Percentiles rank a stretch among this genome's conserved stretches.
phyloP scores from a whole-genome alignment of 768 basidiomycete species.

The Rhodotorula toruloides region DNA sequence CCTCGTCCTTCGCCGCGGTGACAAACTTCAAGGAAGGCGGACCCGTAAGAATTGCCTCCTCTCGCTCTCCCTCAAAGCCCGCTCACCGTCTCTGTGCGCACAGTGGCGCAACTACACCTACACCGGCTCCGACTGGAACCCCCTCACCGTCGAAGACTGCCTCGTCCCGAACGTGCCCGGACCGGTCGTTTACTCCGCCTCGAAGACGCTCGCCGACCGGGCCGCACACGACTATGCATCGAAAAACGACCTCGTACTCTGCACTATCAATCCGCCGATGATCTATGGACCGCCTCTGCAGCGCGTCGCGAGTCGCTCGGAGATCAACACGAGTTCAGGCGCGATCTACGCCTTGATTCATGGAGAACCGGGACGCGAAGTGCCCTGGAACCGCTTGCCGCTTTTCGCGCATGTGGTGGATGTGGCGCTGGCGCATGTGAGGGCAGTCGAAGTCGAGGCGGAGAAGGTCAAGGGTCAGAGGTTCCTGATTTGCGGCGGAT shows the following conservation, averaged over 20 bases:
- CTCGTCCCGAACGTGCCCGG: conserved; percentile 6
- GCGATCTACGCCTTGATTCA: conserved; percentile 39
- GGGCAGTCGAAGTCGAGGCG: conserved; percentile 19
- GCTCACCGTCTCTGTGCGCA: background rate
- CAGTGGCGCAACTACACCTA: conserved; percentile 41
- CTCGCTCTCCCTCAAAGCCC: background rate
- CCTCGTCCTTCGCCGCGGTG: conserved; percentile 39
- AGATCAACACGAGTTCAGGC: conserved; percentile 38
- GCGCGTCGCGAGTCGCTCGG: conserved; percentile 11
- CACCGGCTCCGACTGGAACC: conserved; percentile 40
- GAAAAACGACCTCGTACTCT: conserved; percentile 25
- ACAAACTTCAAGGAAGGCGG: conserved; percentile 36
- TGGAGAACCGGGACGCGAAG: conserved; percentile 13
- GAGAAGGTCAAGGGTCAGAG: conserved; percentile 26
- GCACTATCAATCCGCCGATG: conserved; percentile 41
- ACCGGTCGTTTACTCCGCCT: conserved; percentile 29
- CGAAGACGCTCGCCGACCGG: conserved; percentile 39
- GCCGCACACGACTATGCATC: conserved; percentile 38
- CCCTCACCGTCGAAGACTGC: conserved; percentile 33
- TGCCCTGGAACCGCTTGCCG: conserved; percentile 37
- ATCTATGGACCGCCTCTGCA: conserved; percentile 41
- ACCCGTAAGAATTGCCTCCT: background rate
- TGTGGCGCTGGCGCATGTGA: conserved; percentile 36
- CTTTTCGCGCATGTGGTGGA: conserved; percentile 37
- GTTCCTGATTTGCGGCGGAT: conserved; percentile 37